Evolutionary conservation across 495 filamentous ascomycete species (phyloP), one percentile per base, ranked within the genome.

Genomic region (Melanomma pulvis-pyrius): DNA sequence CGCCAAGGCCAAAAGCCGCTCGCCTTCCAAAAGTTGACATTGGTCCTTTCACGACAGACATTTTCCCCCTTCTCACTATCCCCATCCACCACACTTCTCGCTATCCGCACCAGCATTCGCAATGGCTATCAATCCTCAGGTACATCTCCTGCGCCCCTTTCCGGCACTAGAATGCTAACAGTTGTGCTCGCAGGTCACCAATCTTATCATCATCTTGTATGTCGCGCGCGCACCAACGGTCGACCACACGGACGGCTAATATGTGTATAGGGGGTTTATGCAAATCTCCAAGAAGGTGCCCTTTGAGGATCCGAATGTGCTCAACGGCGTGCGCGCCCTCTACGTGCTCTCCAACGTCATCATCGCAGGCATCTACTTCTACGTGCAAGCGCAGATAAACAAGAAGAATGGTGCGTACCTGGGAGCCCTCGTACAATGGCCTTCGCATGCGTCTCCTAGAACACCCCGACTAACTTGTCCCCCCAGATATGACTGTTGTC

Each of bases 271-370:
- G 70, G 91, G 91, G 73, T 92, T 97, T 88, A 97, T 98, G 92
- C 94, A 98, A 81, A 85, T 92, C 61, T 88, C 94, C 63, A 98
- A 98, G 85, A 90, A 88, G 81, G 87, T 98, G 57, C 91, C 92
- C 49, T 96, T 98, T 76, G 96, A 98, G 13, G 88, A 98, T 72
- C 92, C 93, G 13, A 83, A 86, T 58, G 90, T 94, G 28, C 86
- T 98, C 67, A 89, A 91, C 71, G 78, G 84, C 44, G 89, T 97
- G 68, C 94, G 94, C 75, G 89, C 80, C 30, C 75, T 89, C 71
- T 98, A 98, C 77, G 74, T 93, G 52, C 73, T 90, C 72, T 96
- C 92, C 75, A 98, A 98, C 75, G 39, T 97, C 57, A 84, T 98
- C 77, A 98, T 98, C 72, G 73, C 89, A 65, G 79, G 83, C 55